These are phyloP conservation scores for Anethum foeniculum DNA, from an alignment of 140 eudicot genomes.

Conservation along the genomic window DNA sequence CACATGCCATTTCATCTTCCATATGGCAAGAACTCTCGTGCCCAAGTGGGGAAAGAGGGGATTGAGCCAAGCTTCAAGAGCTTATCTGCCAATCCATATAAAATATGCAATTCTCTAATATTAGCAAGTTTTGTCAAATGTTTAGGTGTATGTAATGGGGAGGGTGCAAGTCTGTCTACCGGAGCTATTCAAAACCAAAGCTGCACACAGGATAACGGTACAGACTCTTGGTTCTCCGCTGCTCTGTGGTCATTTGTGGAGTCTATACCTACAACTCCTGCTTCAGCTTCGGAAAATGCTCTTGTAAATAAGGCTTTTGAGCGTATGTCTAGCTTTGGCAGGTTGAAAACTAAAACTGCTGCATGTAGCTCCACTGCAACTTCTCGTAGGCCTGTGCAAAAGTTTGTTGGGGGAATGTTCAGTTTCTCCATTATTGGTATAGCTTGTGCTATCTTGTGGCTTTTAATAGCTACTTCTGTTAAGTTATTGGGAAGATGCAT, in stretches of 20 bases:
- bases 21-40: slow-evolving; percentile 62
- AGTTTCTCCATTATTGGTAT: slow-evolving; percentile 54
- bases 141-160: slow-evolving; percentile 64
- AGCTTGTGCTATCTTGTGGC: slow-evolving; percentile 58
- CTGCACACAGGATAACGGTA: slow-evolving; percentile 27
- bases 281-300: slow-evolving; percentile 83
- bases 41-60: slow-evolving; percentile 62
- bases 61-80: slow-evolving; percentile 66
- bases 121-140: slow-evolving; percentile 19
- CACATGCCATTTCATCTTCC: slow-evolving; percentile 33
- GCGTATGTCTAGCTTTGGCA: slow-evolving; percentile 80
- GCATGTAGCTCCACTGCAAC: slow-evolving; percentile 23
- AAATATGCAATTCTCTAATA: slow-evolving; percentile 30
- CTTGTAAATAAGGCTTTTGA: slow-evolving; percentile 68
- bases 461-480: slow-evolving; percentile 38
- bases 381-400: slow-evolving; percentile 21
- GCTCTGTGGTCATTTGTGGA: slow-evolving; percentile 83
- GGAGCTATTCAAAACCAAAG: slow-evolving; percentile 34
- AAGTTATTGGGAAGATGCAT: slow-evolving; percentile 33
- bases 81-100: slow-evolving; percentile 29
- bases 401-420: slow-evolving; percentile 31
- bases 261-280: slow-evolving; percentile 88
- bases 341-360: slow-evolving; percentile 27
- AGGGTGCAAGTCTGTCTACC: slow-evolving; percentile 26
- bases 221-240: slow-evolving; percentile 63